phyloP scores from a whole-genome alignment of 345 rosid genomes.

The Eucalyptus cloeziana region DNA sequence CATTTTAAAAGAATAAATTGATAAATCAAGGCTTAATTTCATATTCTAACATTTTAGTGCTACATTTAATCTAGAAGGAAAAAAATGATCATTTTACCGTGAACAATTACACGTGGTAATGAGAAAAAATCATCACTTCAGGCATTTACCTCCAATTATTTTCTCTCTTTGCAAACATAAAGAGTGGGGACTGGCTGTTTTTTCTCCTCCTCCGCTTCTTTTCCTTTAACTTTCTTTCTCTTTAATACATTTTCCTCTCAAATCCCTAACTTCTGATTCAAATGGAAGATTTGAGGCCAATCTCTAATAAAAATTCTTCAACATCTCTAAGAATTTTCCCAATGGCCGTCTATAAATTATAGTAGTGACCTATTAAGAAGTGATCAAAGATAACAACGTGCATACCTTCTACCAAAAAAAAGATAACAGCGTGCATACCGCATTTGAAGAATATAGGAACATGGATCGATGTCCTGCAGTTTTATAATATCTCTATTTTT shows the following conservation, averaged over 20 bases:
- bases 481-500: neutral
- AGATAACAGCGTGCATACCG: too few relatives aligned
- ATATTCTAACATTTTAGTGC: too few relatives aligned
- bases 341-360: neutral
- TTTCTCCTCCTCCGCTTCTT: neutral
- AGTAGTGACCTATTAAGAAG: neutral
- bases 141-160: neutral
- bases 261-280: neutral
- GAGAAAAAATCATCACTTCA: neutral
- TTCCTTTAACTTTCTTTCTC: neutral
- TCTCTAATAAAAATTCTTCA: neutral
- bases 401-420: too few relatives aligned
- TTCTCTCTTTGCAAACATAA: neutral
- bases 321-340: neutral
- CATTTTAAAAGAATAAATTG: neutral
- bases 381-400: too few relatives aligned
- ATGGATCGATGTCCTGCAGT: accelerated
- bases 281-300: neutral
- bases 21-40: too few relatives aligned
- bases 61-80: neutral
- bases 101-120: neutral
- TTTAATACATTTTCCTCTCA: neutral
- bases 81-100: neutral
- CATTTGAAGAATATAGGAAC: neutral
- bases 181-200: neutral